Base-by-base conservation (phyloP, 2,329 filamentous ascomycete genomes). In the Chalara sp. region DNA sequence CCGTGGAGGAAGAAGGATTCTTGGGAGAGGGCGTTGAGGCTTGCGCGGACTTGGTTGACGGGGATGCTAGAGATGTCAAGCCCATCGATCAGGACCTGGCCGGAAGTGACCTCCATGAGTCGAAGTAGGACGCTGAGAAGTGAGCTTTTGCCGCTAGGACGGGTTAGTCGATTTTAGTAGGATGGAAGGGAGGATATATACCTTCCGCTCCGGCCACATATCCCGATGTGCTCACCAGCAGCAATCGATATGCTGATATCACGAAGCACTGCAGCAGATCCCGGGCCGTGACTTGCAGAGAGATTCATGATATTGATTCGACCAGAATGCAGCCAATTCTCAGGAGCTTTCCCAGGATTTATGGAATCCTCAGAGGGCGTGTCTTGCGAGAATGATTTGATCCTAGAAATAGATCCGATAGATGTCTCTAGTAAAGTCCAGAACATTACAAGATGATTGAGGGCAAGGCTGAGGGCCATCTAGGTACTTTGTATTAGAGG, bases 81-180 rank as follows among this genome's bases (percentile, higher is more conserved):
- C 5, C 65, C 68, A 43, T 75, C 72, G 44, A 75, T 68, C 5
- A 56, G 61, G 52, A 75, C 71, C 1, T 55, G 62, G 30, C 72
- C 72, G 56, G 80, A 76, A 60, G 93, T 87, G 1, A 91, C 88
- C 67, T 97, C 92, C 3, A 97, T 74, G 1, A 90, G 89, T 47
- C 73, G 71, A 31, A 80, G 70, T 3, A 81, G 63, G 0, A 72
- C 63, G 4, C 74, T 65, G 0, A 78, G 62, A 0, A 79, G 63
- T 1, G 47, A 80, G 67, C 6, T 79, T 49, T 74, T 74, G 1
- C 72, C 70, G 21, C 70, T 69, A 48, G 5, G 29, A 10, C 11
- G 11, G 6, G 13, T 47, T 10, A 46, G 29, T 6, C 29, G 21
- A 5, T 51, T 28, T 88, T 49, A 5, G 43, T 35, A 45, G 11